Conservation (phyloP, 2,329 filamentous ascomycete species). For the Monilinia fructigena region DNA sequence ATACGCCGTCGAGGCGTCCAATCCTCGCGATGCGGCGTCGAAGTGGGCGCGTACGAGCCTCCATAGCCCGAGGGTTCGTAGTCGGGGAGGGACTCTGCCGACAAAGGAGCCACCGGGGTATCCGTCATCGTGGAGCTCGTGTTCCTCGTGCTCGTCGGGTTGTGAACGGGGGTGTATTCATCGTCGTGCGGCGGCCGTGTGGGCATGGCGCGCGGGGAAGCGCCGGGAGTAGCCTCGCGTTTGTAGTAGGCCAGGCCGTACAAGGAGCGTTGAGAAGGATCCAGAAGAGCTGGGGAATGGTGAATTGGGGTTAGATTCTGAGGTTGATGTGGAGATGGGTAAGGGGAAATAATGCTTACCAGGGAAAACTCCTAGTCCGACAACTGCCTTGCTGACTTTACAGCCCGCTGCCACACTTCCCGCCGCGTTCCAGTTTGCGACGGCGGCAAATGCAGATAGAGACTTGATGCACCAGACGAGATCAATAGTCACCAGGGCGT, state of each 20-base stretch:
- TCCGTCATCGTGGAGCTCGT: constrained; percentile 30
- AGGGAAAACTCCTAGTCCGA: constrained; percentile 61
- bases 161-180: constrained; percentile 62
- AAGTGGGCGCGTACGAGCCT: constrained; percentile 32
- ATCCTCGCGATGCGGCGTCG: constrained; percentile 44
- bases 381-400: constrained; percentile 60
- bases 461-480: constrained; percentile 59
- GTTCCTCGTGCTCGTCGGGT: constrained; percentile 40
- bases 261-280: constrained; percentile 53
- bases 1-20: constrained; percentile 38
- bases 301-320: constrained; percentile 15
- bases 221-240: constrained; percentile 59
- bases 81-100: constrained; percentile 14
- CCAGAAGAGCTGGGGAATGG: constrained; percentile 55
- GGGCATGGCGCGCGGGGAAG: constrained; percentile 35
- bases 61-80: constrained; percentile 27
- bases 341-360: constrained; percentile 47
- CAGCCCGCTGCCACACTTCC: constrained; percentile 57
- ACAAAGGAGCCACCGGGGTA: constrained; percentile 19
- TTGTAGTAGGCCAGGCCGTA: constrained; percentile 62
- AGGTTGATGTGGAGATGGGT: constrained; percentile 3
- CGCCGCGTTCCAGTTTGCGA: constrained; percentile 61
- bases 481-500: constrained; percentile 60
- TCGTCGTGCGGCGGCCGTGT: constrained; percentile 53
- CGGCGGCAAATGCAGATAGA: constrained; percentile 65